These are phyloP conservation scores for Boletus fagicola DNA, from an alignment of 768 basidiomycete species.

Conservation along the genomic window DNA sequence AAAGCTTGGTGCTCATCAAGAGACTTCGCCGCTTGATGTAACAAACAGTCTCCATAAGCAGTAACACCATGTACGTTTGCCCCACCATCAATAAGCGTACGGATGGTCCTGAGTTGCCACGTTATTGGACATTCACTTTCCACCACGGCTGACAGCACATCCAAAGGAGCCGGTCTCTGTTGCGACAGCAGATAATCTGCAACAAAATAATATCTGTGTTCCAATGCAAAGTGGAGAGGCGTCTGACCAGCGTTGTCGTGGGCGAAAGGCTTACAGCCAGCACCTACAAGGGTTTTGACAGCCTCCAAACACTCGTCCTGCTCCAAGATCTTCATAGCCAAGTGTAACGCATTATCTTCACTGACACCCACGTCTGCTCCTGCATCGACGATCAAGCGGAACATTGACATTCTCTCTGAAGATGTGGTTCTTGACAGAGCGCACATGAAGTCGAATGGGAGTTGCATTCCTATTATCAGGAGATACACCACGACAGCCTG, in stretches of 20 bases:
- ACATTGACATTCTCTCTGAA: not conserved
- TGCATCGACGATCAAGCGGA: not conserved
- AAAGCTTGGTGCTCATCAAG: not conserved
- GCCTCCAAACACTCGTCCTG: not conserved
- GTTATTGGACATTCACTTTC: not conserved
- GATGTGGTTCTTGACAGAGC: not conserved
- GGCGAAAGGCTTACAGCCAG: not conserved
- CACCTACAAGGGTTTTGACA: not conserved
- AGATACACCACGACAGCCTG: not conserved
- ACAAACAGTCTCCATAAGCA: not conserved
- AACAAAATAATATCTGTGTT: not conserved
- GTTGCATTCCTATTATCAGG: not conserved
- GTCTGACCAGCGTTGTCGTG: not conserved
- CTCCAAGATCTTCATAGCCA: not conserved
- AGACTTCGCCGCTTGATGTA: not conserved
- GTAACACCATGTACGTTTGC: not conserved
- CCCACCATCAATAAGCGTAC: not conserved
- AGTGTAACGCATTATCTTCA: not conserved
- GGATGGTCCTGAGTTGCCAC: not conserved
- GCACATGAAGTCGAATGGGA: not conserved
- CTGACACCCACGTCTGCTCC: not conserved
- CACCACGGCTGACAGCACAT: not conserved
- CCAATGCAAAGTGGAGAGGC: slow-evolving; percentile 1
- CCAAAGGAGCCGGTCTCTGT: not conserved
- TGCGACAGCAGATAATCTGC: slow-evolving; percentile 1